These are phyloP conservation scores for Fusarium sp. DNA, from an alignment of 2,329 filamentous ascomycete genomes.

Conservation along the genomic window DNA sequence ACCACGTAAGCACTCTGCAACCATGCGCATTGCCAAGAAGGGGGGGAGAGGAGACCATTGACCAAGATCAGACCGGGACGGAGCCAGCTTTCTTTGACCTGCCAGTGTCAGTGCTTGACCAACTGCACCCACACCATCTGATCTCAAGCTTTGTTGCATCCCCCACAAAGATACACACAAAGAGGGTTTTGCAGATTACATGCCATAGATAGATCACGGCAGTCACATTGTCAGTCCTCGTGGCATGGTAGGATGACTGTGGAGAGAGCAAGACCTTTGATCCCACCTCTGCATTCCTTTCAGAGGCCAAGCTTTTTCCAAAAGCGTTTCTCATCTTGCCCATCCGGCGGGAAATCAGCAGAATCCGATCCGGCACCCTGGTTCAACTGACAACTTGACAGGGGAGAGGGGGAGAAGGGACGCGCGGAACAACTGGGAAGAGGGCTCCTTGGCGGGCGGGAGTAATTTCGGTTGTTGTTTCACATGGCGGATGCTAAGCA, in stretches of 20 bases:
- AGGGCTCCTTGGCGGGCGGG: constrained; percentile 44
- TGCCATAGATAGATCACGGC: constrained; percentile 6
- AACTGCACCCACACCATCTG: constrained; percentile 19
- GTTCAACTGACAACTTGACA: constrained; percentile 12
- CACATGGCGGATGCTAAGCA: constrained; percentile 40
- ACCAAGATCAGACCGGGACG: background rate
- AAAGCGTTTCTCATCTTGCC: constrained; percentile 26
- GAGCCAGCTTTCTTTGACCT: background rate
- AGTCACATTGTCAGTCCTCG: constrained; percentile 12
- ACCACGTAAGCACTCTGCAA: constrained; percentile 31
- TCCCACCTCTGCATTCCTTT: constrained; percentile 17
- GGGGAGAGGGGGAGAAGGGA: constrained; percentile 20
- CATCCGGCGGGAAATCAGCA: constrained; percentile 18
- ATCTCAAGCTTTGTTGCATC: constrained; percentile 6
- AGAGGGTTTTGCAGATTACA: constrained; percentile 6
- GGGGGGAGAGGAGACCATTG: constrained; percentile 7
- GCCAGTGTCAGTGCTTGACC: background rate
- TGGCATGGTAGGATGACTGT: background rate
- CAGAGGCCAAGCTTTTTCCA: constrained; percentile 31
- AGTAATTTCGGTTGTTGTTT: constrained; percentile 53
- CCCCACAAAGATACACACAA: constrained; percentile 4
- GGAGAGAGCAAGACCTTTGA: constrained; percentile 21
- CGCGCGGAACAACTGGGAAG: constrained; percentile 25
- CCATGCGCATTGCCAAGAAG: constrained; percentile 24
- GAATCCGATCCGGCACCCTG: constrained; percentile 26